Base-by-base conservation (phyloP, 345 rosid species). In the Salix exigua region DNA sequence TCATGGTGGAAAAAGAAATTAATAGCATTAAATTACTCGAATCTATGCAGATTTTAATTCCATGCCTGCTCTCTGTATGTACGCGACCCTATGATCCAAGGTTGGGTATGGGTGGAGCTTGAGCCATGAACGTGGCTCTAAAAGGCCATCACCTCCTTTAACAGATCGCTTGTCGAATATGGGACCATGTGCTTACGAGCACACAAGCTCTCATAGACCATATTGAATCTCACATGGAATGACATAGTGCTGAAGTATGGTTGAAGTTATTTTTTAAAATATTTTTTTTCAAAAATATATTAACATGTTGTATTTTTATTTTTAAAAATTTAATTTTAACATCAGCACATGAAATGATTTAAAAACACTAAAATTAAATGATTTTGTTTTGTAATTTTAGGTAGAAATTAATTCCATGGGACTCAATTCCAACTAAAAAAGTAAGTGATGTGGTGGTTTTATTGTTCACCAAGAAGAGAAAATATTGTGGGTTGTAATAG, bases 91-190 rank as follows among this genome's bases (percentile, higher is more conserved):
- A 3, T 23, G 62, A n/a, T n/a, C 62, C 62, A 9, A n/a, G 13
- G 9, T 55, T 60, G 76, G 80, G 18, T 81, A 25, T 64, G 81
- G 80, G 4, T 75, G 86, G 82, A 77, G 48, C 67, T 71, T 51
- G 50, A 70, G 77, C 53, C 40, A 7, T 37, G 70, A 25, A 12
- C 28, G 48, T 67, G 40, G 66, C 19, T 51, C 44, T 19, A 75
- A 23, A 58, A 78, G 72, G 66, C 68, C 60, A 35, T 25, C 3
- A 13, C 6, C 30, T 8, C 2, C 67, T 5, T 6, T 81, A 9
- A 9, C 78, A 72, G 4, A 77, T 85, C n/a, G 85, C 83, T 19
- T 85, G 87, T 21, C 67, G 87, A 30, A 64, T 85, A 23, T 82
- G 85, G 62, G 75, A 82, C 33, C 65, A 33, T 44, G 84, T 82